Evolutionary conservation across 805 yeast species (phyloP).

Genomic region (Tetrapisispora namnaoensis): DNA sequence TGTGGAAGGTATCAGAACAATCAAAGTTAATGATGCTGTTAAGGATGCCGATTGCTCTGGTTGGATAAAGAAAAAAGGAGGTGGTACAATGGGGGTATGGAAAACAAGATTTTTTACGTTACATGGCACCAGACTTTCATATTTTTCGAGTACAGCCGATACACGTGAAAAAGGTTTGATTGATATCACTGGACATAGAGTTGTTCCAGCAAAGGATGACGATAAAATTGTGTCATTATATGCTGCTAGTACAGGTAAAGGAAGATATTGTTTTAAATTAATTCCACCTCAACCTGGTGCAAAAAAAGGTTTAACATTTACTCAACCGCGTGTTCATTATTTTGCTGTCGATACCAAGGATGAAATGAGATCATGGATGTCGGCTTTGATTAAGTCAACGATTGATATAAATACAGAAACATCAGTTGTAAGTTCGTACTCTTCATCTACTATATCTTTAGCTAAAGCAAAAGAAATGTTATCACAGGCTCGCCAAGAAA

Average conservation of each 20-base stretch:
- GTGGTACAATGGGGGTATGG: constrained; percentile 82
- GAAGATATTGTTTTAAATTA: constrained; percentile 84
- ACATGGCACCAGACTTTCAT: constrained; percentile 88
- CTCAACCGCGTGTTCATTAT: constrained; percentile 91
- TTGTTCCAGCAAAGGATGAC: constrained; percentile 71
- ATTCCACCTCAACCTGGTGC: constrained; percentile 98
- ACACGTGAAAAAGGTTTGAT: constrained; percentile 83
- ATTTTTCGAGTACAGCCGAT: constrained; percentile 71
- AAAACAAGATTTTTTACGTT: constrained; percentile 72
- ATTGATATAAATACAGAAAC: constrained; percentile 90
- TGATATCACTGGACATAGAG: constrained; percentile 92
- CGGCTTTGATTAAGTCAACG: constrained; percentile 89
- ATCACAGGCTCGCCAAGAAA: constrained; percentile 72
- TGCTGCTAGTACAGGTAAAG: constrained; percentile 90
- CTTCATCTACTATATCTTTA: constrained; percentile 89
- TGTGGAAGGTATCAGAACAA: constrained; percentile 74
- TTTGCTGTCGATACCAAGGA: constrained; percentile 89
- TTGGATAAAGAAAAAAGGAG: constrained; percentile 93
- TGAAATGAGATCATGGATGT: constrained; percentile 93
- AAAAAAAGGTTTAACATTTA: constrained; percentile 86
- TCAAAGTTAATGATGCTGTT: constrained; percentile 70
- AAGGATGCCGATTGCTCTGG: constrained; percentile 73
- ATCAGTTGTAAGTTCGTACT: constrained; percentile 86
- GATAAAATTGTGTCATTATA: constrained; percentile 78
- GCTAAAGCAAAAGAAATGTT: constrained; percentile 79